Base-by-base conservation (phyloP, 108 stramenopile species). In the Epipyxis sp. region DNA sequence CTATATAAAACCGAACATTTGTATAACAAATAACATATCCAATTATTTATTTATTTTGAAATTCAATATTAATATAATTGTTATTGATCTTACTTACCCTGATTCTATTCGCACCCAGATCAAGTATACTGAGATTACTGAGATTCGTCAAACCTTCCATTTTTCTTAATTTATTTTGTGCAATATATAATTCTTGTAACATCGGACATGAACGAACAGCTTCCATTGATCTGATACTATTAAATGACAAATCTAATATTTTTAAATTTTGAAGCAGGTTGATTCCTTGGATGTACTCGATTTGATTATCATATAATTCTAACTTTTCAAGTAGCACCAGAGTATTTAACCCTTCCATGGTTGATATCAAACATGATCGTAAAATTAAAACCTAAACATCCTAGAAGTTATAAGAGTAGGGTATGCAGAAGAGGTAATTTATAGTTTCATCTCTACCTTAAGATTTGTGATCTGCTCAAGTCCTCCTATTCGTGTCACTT, bases 301-400 rank as follows among this genome's bases (percentile, higher is more conserved):
- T 87, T 79, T 90, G 89, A 82, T 97, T 97, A 79, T 97, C 96
- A 86, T 97, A 97, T 44, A 97, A 80, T 80, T 97, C 96, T 62
- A 97, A 59, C 25, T 78, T 58, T 0, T 27, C 44, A 0, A 84
- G 68, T 0, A 27, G 0, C 27, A 59, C 42, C 27, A 81, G 43
- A 13, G 44, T 1, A 1, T 27, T 78, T 57, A 84, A 25, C 30
- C 77, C 77, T 16, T 77, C 25, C 67, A 81, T 80, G 1, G 27
- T 6, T 25, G 27, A 13, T 35, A 84, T 59, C 2, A 84, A 58
- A 59, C 80, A 80, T 32, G 79, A 81, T 0, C 83, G 80, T 16
- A 84, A 68, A 61, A 59, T 41, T 29, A 84, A 76, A 1, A 42
- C 59, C 0, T 81, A 34, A 10, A 32, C 50, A 42, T 16, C 20